Percentiles rank a stretch among this genome's conserved stretches.
Evolutionary conservation across 306 rosid genomes (phyloP).

Genomic region (Rosa persica): DNA sequence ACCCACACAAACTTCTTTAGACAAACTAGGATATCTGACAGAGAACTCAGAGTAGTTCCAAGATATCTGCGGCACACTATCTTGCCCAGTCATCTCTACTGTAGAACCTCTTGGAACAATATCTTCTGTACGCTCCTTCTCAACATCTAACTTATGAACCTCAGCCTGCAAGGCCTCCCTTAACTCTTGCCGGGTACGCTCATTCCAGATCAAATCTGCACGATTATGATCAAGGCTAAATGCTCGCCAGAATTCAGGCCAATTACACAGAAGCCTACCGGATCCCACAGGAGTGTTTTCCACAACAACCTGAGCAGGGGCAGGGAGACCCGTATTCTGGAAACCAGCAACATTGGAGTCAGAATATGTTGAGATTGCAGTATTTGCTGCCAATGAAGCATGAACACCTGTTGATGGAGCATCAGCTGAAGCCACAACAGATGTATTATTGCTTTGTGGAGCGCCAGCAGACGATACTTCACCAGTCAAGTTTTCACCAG

Average conservation of each 20-base stretch:
- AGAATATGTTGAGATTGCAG: conserved; percentile 51
- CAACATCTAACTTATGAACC: conserved; percentile 97
- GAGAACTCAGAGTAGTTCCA: conserved; percentile 96
- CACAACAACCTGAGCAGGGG: conserved; percentile 99
- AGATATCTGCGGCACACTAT: conserved; percentile 79
- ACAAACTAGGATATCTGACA: conserved; percentile 91
- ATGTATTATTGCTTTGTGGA: conserved; percentile 49
- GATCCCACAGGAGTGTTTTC: conserved; percentile 98
- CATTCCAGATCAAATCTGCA: conserved; percentile 99
- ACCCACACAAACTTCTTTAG: conserved; percentile 99
- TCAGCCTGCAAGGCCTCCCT: conserved; percentile 94
- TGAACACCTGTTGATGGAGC: conserved; percentile 40
- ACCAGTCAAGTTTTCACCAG: conserved; percentile 50
- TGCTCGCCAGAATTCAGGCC: conserved; percentile 99
- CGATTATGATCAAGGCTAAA: conserved; percentile 98
- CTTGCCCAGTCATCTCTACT: conserved; percentile 59
- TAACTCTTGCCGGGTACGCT: conserved; percentile 96
- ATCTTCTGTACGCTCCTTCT: conserved; percentile 98
- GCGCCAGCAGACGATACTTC: conserved; percentile 45
- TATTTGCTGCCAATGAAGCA: conserved; percentile 46
- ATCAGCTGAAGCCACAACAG: conserved; percentile 40
- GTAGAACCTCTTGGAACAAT: conserved; percentile 80
- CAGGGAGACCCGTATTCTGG: conserved; percentile 75
- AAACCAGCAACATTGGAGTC: conserved; percentile 49
- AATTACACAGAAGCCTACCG: conserved; percentile 90